These are phyloP conservation scores for Hibiscus tridactylites DNA, from an alignment of 345 rosid genomes.

Conservation along the genomic window DNA sequence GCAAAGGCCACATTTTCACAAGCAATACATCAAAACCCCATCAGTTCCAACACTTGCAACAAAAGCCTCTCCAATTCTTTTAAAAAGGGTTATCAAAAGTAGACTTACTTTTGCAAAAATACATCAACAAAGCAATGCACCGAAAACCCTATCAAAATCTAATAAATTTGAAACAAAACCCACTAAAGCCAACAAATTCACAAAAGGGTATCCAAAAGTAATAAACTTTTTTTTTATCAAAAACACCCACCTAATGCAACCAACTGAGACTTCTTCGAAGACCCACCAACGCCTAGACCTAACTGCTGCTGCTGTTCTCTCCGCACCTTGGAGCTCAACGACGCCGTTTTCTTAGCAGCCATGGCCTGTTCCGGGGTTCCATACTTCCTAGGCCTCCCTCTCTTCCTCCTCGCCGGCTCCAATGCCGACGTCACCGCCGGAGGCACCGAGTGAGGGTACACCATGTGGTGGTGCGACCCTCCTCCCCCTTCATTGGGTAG, in stretches of 20 bases:
- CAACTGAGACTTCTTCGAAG: conserved; percentile 11
- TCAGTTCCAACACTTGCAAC: neutral
- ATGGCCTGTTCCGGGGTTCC: conserved; percentile 88
- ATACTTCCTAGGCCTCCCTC: conserved; percentile 94
- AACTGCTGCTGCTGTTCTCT: conserved; percentile 26
- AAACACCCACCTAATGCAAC: conserved; percentile 31
- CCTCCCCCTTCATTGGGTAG: conserved; percentile 24
- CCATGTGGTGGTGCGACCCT: conserved; percentile 23
- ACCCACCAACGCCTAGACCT: neutral
- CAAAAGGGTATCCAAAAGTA: neutral
- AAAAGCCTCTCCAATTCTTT: neutral
- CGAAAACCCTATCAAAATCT: neutral
- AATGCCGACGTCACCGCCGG: conserved; percentile 50
- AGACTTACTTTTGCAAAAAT: neutral
- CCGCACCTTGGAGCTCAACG: conserved; percentile 39
- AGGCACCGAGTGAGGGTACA: conserved; percentile 60
- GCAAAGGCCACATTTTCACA: neutral
- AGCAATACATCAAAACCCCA: neutral
- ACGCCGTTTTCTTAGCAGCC: conserved; percentile 75
- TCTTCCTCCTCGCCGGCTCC: conserved; percentile 62
- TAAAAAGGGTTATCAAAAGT: neutral
- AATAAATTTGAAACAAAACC: neutral
- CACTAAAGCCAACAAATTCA: neutral
- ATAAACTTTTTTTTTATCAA: neutral
- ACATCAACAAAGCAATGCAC: neutral